These are phyloP conservation scores for Rhizophora mangle DNA, from an alignment of 345 rosid species.

Conservation along the genomic window DNA sequence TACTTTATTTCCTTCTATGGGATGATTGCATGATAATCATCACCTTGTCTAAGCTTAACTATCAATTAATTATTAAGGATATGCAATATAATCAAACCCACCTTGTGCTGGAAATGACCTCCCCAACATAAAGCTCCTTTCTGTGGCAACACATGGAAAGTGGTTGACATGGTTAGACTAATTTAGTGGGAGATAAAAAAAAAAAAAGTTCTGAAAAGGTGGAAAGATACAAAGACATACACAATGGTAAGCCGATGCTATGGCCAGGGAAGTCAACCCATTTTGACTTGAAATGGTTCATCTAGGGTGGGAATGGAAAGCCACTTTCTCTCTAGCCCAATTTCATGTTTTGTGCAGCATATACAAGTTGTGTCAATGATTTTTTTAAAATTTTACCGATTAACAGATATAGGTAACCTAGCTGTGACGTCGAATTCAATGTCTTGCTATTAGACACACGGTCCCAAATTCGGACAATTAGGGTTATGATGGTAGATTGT, in stretches of 20 bases:
- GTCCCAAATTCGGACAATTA: too few species aligned
- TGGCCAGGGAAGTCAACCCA: slow-evolving; percentile 13
- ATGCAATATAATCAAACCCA: neutral
- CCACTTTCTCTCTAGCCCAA: too few species aligned
- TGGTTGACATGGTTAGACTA: slow-evolving; percentile 3
- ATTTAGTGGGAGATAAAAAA: slow-evolving; percentile 27
- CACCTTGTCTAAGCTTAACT: slow-evolving; percentile 17
- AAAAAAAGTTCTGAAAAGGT: slow-evolving; percentile 18
- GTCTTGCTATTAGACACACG: too few species aligned
- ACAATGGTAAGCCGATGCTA: slow-evolving; percentile 2
- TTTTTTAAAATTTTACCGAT: too few species aligned
- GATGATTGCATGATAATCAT: slow-evolving; percentile 4
- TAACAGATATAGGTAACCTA: too few species aligned
- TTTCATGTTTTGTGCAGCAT: too few species aligned
- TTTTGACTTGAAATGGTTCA: slow-evolving; percentile 4
- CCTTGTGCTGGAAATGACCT: neutral
- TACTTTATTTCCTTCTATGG: slow-evolving; percentile 9
- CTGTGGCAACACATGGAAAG: neutral
- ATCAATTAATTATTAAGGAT: neutral
- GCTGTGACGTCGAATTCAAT: too few species aligned
- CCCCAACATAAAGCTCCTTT: neutral
- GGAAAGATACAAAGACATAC: neutral
- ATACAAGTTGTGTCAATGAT: too few species aligned
- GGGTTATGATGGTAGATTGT: too few species aligned
- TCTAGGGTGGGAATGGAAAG: neutral